A percentile compares a stretch with the other conserved stretches of the same genome.
These are phyloP conservation scores for Eucalyptus shirleyi DNA, from an alignment of 345 rosid species.

Conservation along the genomic window DNA sequence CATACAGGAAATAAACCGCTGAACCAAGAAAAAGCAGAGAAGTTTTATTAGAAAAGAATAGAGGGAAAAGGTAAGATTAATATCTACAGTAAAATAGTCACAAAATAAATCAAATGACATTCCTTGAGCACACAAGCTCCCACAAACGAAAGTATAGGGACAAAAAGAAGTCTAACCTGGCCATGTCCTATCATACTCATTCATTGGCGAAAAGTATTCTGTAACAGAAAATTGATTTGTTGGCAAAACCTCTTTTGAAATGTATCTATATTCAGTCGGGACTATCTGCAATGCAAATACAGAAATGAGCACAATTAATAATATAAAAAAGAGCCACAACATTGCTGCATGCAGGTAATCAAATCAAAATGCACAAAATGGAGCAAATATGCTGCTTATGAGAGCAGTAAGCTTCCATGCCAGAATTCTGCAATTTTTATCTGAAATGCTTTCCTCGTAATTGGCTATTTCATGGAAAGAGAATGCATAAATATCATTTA, in stretches of 20 bases:
- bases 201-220: slow-evolving; percentile 79
- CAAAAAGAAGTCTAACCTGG: slow-evolving; percentile 41
- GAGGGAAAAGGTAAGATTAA: not conserved
- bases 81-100: not conserved
- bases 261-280: slow-evolving; percentile 90
- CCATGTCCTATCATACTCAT: slow-evolving; percentile 65
- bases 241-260: slow-evolving; percentile 71
- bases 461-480: not conserved
- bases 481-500: not conserved
- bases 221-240: slow-evolving; percentile 95
- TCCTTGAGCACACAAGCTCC: not conserved
- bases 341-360: not conserved
- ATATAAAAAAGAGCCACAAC: not conserved
- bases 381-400: not conserved
- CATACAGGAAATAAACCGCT: slow-evolving; percentile 96
- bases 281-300: slow-evolving; percentile 63
- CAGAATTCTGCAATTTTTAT: not conserved
- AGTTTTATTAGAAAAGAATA: not conserved
- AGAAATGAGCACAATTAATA: not conserved
- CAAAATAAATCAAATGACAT: not conserved
- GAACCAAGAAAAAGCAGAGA: not conserved
- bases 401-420: not conserved
- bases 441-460: not conserved
- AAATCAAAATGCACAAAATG: not conserved
- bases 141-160: not conserved